Base-by-base conservation (phyloP, 2,329 filamentous ascomycete genomes). In the Aspergillus clavatus region DNA sequence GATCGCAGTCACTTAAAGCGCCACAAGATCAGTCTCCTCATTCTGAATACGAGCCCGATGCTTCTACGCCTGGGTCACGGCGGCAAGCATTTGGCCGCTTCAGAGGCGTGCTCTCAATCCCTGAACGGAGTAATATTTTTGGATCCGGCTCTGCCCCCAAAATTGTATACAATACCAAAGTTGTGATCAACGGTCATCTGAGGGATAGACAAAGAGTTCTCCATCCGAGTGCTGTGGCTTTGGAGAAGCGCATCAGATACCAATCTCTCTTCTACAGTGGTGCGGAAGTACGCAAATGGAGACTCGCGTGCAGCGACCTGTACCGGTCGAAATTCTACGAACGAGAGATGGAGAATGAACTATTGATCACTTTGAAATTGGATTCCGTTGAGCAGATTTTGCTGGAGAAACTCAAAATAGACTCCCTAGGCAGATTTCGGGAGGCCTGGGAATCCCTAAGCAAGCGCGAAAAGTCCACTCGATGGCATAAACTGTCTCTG, bases 401-500 rank as follows among this genome's bases (percentile, higher is more conserved):
- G 5, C 50, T 65, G 2, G 47, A 54, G 12, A 51, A 51, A 27
- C 40, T 66, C 7, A 51, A 55, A 31, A 38, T 37, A 5, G 57
- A 62, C 23, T 51, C 51, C 14, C 26, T 47, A 22, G 52, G 55
- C 3, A 46, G 26, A 7, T 68, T 69, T 43, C 51, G 53, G 43
- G 45, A 58, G n/a, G 38, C 45, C 14, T 69, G 66, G 65, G 43
- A 57, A 8, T 18, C 19, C 7, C 50, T 61, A 43, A 26, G 48
- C 23, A 50, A 48, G 38, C 11, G 31, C 11, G 47, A 45, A 14
- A 66, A 59, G 47, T 48, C 52, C 27, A 43, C 28, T 14, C 55
- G 57, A 27, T 78, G 75, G 74, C 59, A 67, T 35, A 60, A 66
- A 16, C 50, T 74, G 22, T 69, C 72, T 22, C 58, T 77, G 11